Conservation (phyloP, 306 rosid genomes). For the Inga oerstediana region DNA sequence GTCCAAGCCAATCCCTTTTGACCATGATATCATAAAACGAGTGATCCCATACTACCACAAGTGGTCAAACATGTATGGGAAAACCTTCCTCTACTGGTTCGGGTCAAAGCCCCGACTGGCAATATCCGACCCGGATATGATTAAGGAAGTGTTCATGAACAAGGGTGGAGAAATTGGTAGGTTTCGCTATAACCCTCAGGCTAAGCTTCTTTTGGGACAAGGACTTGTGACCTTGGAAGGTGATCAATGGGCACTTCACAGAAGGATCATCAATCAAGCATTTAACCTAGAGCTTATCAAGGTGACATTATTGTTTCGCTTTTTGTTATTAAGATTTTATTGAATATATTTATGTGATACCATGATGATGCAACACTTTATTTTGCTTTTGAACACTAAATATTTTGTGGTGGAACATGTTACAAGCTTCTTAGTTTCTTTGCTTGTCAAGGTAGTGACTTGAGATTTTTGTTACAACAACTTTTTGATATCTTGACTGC, state of each 20-base stretch:
- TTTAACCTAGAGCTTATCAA: slow-evolving; percentile 62
- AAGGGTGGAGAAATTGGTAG: slow-evolving; percentile 44
- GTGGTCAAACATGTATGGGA: slow-evolving; percentile 71
- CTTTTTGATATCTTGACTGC: neutral
- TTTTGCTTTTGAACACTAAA: neutral
- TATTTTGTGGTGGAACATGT: too few species aligned
- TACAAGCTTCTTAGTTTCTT: neutral
- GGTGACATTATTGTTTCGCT: slow-evolving; percentile 35
- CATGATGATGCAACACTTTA: neutral
- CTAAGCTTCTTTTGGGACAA: slow-evolving; percentile 55
- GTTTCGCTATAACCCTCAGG: slow-evolving; percentile 42
- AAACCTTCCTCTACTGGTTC: slow-evolving; percentile 68
- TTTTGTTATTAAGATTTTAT: neutral
- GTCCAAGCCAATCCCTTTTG: slow-evolving; percentile 37
- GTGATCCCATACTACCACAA: slow-evolving; percentile 57
- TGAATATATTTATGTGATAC: neutral
- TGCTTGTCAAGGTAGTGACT: neutral
- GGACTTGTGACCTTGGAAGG: slow-evolving; percentile 63
- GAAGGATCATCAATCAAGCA: slow-evolving; percentile 62
- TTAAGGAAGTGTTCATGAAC: slow-evolving; percentile 62
- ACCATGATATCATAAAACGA: slow-evolving; percentile 53
- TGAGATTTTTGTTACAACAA: neutral
- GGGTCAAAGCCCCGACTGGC: slow-evolving; percentile 71
- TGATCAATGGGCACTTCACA: slow-evolving; percentile 56
- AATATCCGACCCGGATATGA: slow-evolving; percentile 62